These are phyloP conservation scores for Peronospora tabacina DNA, from an alignment of 352 stramenopile genomes.

Conservation along the genomic window DNA sequence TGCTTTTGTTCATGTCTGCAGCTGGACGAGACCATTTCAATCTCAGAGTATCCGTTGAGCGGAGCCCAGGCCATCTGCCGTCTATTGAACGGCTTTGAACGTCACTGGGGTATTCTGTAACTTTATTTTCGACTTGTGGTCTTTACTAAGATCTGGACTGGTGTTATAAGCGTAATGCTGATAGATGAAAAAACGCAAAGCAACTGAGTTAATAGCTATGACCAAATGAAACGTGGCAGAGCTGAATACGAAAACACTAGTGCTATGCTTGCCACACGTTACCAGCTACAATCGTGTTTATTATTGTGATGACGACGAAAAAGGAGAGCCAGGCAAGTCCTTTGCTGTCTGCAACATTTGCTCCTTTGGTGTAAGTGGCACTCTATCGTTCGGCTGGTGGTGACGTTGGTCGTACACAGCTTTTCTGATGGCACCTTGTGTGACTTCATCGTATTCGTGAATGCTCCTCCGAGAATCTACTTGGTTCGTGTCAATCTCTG, in stretches of 20 bases:
- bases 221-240: slow-evolving; percentile 1
- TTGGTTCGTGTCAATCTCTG: slow-evolving; percentile 95
- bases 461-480: slow-evolving; percentile 96
- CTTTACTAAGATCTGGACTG: not conserved
- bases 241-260: slow-evolving; percentile 2
- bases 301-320: slow-evolving; percentile 13
- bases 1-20: slow-evolving; percentile 20
- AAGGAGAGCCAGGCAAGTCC: slow-evolving; percentile 36
- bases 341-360: slow-evolving; percentile 93
- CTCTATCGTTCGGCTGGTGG: slow-evolving; percentile 80
- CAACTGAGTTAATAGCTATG: slow-evolving; percentile 4
- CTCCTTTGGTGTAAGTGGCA: slow-evolving; percentile 89
- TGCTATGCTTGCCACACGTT: not conserved
- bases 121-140: slow-evolving; percentile 18
- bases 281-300: not conserved
- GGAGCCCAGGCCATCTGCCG: slow-evolving; percentile 94
- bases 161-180: slow-evolving; percentile 10
- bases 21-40: slow-evolving; percentile 95
- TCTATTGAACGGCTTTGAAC: slow-evolving; percentile 95
- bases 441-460: slow-evolving; percentile 94
- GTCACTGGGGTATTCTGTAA: slow-evolving; percentile 98
- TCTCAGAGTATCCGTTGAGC: slow-evolving; percentile 98
- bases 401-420: slow-evolving; percentile 95
- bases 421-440: slow-evolving; percentile 97
- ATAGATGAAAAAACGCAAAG: slow-evolving; percentile 3